Evolutionary conservation across 2,329 filamentous ascomycete species (phyloP).

Genomic region (Fusarium begoniae): DNA sequence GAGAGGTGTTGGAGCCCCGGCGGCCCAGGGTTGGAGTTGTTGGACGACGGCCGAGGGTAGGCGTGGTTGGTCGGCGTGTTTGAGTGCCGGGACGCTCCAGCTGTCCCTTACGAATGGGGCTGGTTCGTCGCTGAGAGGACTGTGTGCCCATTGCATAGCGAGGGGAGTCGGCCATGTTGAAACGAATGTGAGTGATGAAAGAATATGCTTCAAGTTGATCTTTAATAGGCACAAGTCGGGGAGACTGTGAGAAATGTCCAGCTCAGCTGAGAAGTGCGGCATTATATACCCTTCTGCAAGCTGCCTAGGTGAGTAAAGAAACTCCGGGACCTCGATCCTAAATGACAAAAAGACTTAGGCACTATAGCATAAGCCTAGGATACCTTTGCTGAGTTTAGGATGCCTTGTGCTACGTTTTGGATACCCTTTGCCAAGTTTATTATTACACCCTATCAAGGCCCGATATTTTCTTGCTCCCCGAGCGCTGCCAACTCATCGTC

Average conservation of each 20-base stretch:
- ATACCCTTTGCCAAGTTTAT: neutral
- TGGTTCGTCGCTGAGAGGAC: slow-evolving; percentile 31
- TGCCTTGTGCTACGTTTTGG: neutral
- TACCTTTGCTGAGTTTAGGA: too few species aligned
- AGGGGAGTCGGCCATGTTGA: slow-evolving; percentile 20
- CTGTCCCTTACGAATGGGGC: slow-evolving; percentile 25
- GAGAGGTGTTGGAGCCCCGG: slow-evolving; percentile 22
- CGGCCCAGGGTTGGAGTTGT: slow-evolving; percentile 28
- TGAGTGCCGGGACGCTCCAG: slow-evolving; percentile 26
- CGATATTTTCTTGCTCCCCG: neutral
- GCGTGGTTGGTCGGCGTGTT: slow-evolving; percentile 28
- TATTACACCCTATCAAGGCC: neutral
- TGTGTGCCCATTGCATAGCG: slow-evolving; percentile 38
- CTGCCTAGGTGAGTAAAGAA: too few species aligned
- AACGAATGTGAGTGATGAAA: neutral
- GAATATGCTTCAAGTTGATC: neutral
- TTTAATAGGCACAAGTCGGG: neutral
- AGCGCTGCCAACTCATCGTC: neutral
- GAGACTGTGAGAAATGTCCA: neutral
- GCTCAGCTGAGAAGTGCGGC: neutral
- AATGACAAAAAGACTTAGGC: too few species aligned
- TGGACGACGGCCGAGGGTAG: slow-evolving; percentile 26
- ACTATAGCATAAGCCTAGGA: accelerated
- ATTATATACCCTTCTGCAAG: neutral
- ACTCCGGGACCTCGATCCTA: too few species aligned